phyloP scores from a whole-genome alignment of 352 stramenopile species.

The Phytophthora vignae region DNA sequence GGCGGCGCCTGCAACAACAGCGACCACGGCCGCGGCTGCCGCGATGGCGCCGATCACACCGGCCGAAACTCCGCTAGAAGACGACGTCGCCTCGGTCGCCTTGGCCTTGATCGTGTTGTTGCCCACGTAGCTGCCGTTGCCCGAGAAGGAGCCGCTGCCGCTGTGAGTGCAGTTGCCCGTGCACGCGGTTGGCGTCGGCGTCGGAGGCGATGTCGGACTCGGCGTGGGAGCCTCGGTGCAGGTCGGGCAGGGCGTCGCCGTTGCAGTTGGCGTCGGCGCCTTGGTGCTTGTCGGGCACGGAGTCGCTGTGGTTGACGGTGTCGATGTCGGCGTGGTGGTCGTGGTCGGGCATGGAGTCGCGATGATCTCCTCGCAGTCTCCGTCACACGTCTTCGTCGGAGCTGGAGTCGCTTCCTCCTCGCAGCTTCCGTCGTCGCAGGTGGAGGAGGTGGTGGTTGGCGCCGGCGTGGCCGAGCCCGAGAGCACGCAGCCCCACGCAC shows the following conservation, averaged over 20 bases:
- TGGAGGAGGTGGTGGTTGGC: slow-evolving; percentile 15
- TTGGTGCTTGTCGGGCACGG: slow-evolving; percentile 14
- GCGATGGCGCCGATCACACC: slow-evolving; percentile 38
- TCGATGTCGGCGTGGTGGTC: neutral
- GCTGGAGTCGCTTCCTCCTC: slow-evolving; percentile 5
- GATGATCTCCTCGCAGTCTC: slow-evolving; percentile 5
- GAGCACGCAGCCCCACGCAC: slow-evolving; percentile 63
- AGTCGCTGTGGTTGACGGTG: neutral
- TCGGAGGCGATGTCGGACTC: slow-evolving; percentile 1
- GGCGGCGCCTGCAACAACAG: slow-evolving; percentile 28
- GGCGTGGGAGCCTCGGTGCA: slow-evolving; percentile 6
- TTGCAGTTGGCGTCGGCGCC: slow-evolving; percentile 3
- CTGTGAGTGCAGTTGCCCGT: slow-evolving; percentile 18
- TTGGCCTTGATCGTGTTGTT: slow-evolving; percentile 20
- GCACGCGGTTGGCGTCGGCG: slow-evolving; percentile 23
- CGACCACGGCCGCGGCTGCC: slow-evolving; percentile 34
- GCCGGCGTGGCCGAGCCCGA: slow-evolving; percentile 37
- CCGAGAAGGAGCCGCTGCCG: slow-evolving; percentile 5
- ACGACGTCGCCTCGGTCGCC: slow-evolving; percentile 1
- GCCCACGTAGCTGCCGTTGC: slow-evolving; percentile 6
- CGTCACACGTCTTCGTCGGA: slow-evolving; percentile 6
- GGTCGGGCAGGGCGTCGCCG: slow-evolving; percentile 3
- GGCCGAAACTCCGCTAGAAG: slow-evolving; percentile 24
- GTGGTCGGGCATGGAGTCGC: slow-evolving; percentile 7
- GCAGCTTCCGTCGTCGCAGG: slow-evolving; percentile 3